Conservation (phyloP, 805 yeast genomes). For the Barnettozyma californica region DNA sequence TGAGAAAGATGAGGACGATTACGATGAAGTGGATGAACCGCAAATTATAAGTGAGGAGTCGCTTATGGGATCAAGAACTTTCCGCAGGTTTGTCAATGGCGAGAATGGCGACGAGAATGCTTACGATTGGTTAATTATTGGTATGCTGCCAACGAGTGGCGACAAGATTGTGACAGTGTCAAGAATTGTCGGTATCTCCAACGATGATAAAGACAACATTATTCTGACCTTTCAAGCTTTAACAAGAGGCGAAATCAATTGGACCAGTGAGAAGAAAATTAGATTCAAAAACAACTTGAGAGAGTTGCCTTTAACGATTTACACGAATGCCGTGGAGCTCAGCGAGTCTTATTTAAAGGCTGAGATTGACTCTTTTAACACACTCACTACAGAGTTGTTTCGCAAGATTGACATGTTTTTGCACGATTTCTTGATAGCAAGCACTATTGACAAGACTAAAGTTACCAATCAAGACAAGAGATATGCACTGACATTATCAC, state of each 20-base stretch:
- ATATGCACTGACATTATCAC: conserved; percentile 46
- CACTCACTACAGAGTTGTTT: conserved; percentile 10
- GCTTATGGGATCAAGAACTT: conserved; percentile 14
- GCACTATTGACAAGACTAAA: conserved; percentile 20
- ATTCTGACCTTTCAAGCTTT: conserved; percentile 46
- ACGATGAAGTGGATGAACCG: neutral
- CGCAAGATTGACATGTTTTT: conserved; percentile 32
- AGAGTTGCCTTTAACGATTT: conserved; percentile 13
- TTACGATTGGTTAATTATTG: conserved; percentile 25
- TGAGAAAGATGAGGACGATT: neutral
- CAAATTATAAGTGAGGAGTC: conserved; percentile 10
- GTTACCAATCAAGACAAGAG: conserved; percentile 13
- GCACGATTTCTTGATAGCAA: conserved; percentile 30
- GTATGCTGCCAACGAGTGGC: conserved; percentile 22
- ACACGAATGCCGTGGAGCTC: conserved; percentile 17
- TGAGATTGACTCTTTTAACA: conserved; percentile 14
- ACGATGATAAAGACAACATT: conserved; percentile 33
- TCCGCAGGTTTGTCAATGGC: conserved; percentile 21
- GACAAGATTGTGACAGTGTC: conserved; percentile 33
- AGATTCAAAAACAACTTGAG: conserved; percentile 7
- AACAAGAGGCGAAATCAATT: conserved; percentile 34
- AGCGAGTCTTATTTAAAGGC: conserved; percentile 7
- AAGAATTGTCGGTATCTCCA: conserved; percentile 42
- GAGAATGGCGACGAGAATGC: conserved; percentile 16
- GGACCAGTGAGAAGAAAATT: conserved; percentile 3